Evolutionary conservation across 2,329 filamentous ascomycete species (phyloP), one percentile per base, ranked within the genome.

Genomic region (Paecilomyces fulvus): DNA sequence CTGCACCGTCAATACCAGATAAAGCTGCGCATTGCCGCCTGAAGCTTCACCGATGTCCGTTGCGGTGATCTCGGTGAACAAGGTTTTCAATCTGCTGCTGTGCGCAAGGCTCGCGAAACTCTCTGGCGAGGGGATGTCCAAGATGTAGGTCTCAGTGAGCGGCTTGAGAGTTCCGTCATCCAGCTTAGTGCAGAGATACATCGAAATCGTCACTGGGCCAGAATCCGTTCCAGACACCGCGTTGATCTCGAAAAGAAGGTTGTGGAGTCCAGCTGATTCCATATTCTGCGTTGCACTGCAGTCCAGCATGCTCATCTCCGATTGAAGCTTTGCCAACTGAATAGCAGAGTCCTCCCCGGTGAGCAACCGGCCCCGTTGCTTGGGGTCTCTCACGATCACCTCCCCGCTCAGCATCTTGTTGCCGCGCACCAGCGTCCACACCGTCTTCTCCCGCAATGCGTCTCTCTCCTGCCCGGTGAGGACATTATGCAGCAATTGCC

Each of bases 321-420:
- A 95, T 75, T 99, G 95, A 56, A 97, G 78, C 68, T 86, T 90
- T 6, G 92, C 92, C 62, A 96, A 83, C 57, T 96, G 89, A 28
- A 97, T 88, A 3, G 94, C 89, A 0, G 92, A 96, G 72, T 99
- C 94, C 54, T 96, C 88, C 11, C 89, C 90, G 0, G 92, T 96
- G 65, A 99, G 75, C 28, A 97, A 85, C 50, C 92, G 85, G 8
- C 94, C 94, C 30, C 88, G 83, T 68, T 92, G 86, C 20, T 81
- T 82, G 1, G 94, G 90, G 72, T 95, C 94, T 30, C 94, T 86
- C 58, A 99, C 94, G 69, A 99, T 96, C 51, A 99, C 88, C 69
- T 97, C 92, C 53, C 90, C 90, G 59, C 86, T 90, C 55, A 96
- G 87, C 66, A 97, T 83, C 75, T 96, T 97, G 75, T 99, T 99